Percentiles rank a stretch among this genome's conserved stretches.
Evolutionary conservation across 2,329 filamentous ascomycete genomes (phyloP).

Genomic region (Exophiala lecanii-corni): DNA sequence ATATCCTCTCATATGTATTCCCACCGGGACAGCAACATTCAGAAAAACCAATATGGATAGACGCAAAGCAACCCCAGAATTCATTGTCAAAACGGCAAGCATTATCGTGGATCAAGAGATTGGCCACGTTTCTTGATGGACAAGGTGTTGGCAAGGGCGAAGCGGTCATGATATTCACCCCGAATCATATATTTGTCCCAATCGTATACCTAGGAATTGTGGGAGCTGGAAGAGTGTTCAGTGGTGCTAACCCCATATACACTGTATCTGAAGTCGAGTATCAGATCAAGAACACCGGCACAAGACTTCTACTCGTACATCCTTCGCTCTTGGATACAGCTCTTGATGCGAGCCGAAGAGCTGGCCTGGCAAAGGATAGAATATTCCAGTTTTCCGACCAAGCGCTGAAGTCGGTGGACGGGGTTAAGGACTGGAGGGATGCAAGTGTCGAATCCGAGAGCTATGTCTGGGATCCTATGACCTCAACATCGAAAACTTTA

Average conservation of each 20-base stretch:
- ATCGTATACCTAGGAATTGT: conserved; percentile 33
- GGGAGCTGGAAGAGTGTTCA: conserved; percentile 50
- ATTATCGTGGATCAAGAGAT: conserved; percentile 48
- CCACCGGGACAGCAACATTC: conserved; percentile 10
- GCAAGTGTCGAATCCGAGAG: neutral
- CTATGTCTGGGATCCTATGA: conserved; percentile 1
- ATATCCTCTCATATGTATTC: conserved; percentile 20
- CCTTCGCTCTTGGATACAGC: conserved; percentile 41
- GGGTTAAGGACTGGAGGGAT: conserved; percentile 16
- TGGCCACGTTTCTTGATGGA: conserved; percentile 47
- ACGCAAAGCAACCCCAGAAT: conserved; percentile 43
- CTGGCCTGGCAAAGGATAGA: conserved; percentile 2
- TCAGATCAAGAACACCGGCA: conserved; percentile 48
- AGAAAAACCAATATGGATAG: conserved; percentile 50
- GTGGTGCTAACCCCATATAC: conserved; percentile 49
- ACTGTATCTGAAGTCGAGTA: conserved; percentile 47
- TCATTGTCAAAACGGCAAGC: conserved; percentile 46
- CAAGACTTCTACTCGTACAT: conserved; percentile 46
- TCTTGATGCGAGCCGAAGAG: conserved; percentile 29
- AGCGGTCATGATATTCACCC: conserved; percentile 51
- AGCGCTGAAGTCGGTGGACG: conserved; percentile 3
- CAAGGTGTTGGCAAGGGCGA: conserved; percentile 46
- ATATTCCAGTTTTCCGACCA: conserved; percentile 15
- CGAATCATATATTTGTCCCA: conserved; percentile 55
- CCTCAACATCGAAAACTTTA: conserved; percentile 23